Conservation (phyloP, 2,329 filamentous ascomycete genomes). For the Aspergillus fumigatus region DNA sequence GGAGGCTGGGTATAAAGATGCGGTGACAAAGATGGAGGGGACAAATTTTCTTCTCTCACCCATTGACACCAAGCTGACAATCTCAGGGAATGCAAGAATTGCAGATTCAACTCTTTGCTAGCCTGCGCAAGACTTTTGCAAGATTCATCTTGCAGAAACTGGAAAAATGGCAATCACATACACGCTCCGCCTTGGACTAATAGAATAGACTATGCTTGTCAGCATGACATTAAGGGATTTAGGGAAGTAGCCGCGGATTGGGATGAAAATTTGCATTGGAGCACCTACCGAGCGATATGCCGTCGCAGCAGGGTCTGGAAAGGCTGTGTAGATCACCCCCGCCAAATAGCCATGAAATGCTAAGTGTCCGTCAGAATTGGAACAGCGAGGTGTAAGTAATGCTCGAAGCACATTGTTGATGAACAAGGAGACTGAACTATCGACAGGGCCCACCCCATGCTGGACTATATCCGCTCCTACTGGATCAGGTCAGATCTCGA, state of each 20-base stretch:
- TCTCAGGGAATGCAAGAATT: not conserved
- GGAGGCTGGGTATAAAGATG: not conserved
- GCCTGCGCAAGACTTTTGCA: not conserved
- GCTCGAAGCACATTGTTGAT: not conserved
- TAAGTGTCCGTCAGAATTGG: conserved; percentile 33
- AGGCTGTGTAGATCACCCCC: not conserved
- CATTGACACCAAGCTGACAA: not conserved
- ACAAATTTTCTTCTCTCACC: not conserved
- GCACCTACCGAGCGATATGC: conserved; percentile 55
- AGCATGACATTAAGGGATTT: conserved; percentile 22
- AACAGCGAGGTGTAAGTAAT: conserved; percentile 15
- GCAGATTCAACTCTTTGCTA: not conserved
- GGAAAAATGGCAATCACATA: not conserved
- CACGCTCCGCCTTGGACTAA: not conserved
- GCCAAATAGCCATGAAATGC: conserved; percentile 11
- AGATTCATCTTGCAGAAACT: not conserved
- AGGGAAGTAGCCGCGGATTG: conserved; percentile 33
- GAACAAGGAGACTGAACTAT: not conserved
- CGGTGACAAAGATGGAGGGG: not conserved
- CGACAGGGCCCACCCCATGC: conserved; percentile 19
- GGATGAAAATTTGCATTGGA: conserved; percentile 48
- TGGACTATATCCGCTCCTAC: not conserved
- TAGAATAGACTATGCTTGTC: not conserved
- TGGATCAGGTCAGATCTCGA: not conserved
- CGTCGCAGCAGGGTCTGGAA: conserved; percentile 46